Evolutionary conservation across 2,329 filamentous ascomycete genomes (phyloP), one percentile per base, ranked within the genome.

Genomic region (Exophiala lecanii-corni): DNA sequence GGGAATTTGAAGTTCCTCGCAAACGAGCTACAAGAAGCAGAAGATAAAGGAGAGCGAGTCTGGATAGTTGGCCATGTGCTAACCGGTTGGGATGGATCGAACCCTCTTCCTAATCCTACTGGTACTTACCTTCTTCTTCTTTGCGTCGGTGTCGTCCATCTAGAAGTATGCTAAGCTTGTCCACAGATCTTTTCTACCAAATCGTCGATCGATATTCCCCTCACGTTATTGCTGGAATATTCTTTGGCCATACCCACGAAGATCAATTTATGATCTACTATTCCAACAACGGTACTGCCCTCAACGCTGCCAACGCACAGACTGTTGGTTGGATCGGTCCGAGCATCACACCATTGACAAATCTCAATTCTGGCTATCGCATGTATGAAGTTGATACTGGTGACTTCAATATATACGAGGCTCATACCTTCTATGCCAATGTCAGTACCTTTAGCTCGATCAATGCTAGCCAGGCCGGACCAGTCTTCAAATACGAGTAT

Each of bases 51-150:
- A 4, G 74, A 78, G 49, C 62, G 72, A 7, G 74, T 76, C 19
- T 78, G 74, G 74, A 66, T 78, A 4, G 55, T 76, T 5, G 74
- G 70, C 4, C 74, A 77, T 40, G 73, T 79, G 9, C 65, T 75
- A 6, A 69, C 67, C 17, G 75, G 76, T 5, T 79, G 74, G 72
- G 74, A 78, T 54, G 75, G 75, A 18, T 59, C 59, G 2, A 78
- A 78, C 44, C 70, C 74, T 2, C 57, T 76, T 5, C 69, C 71
- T 3, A 75, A 75, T 40, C 76, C 75, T 0, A 70, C 66, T 1
- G 67, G 76, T 52, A 64, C 78, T 28, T 70, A 78, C 64, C 41
- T 23, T 30, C 35, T 26, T 16, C 19, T 38, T 10, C 35, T 10
- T 37, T 15, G 9, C 13, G 21, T 21, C 20, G 12, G 10, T 16